phyloP scores from a whole-genome alignment of 495 filamentous ascomycete species.

The Haplographium delicatum region DNA sequence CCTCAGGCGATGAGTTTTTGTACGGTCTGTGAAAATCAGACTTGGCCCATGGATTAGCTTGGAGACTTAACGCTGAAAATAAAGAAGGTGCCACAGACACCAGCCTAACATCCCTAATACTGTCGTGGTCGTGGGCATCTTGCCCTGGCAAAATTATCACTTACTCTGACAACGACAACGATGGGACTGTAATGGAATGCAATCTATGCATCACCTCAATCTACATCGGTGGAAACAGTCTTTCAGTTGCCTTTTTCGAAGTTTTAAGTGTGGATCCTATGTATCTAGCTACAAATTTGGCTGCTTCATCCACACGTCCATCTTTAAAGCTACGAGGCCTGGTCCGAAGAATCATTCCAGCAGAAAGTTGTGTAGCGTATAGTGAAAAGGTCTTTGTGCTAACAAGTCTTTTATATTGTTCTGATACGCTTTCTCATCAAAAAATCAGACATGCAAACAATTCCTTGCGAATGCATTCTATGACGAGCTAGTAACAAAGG shows the following conservation, averaged over 20 bases:
- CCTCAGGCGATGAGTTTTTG: conserved; percentile 5
- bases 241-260: not conserved
- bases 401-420: not conserved
- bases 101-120: conserved; percentile 1
- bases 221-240: not conserved
- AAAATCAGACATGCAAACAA: conserved; percentile 7
- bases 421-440: conserved; percentile 7
- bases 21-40: conserved; percentile 5
- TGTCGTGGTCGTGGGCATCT: conserved; percentile 6
- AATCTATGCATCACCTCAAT: not conserved
- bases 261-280: not conserved
- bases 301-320: not conserved
- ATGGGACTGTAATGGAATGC: not conserved
- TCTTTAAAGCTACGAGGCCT: conserved; percentile 1
- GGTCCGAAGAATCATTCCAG: not conserved
- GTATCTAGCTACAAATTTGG: not conserved
- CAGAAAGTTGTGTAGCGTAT: conserved; percentile 3
- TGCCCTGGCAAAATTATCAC: conserved; percentile 5
- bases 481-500: conserved; percentile 2
- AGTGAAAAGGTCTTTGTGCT: not conserved
- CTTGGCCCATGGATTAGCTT: conserved; percentile 1
- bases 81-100: conserved; percentile 1
- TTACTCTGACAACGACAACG: not conserved
- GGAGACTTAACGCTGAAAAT: not conserved
- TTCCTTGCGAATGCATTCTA: conserved; percentile 6